phyloP scores from a whole-genome alignment of 148 eudicot genomes.

The Mesembryanthemum crystallinum region DNA sequence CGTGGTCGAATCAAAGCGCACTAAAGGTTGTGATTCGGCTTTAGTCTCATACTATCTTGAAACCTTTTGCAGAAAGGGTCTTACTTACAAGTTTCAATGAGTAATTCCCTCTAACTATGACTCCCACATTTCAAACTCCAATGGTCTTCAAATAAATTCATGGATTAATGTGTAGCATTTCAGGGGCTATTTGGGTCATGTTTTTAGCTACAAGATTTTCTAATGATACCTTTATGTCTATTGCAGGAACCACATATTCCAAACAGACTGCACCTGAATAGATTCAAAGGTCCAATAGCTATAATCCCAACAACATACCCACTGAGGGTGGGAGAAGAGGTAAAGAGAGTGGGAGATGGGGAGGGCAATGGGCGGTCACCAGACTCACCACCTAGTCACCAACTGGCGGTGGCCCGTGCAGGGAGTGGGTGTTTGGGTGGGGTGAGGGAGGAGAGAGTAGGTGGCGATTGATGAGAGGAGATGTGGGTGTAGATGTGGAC shows the following conservation, averaged over 20 bases:
- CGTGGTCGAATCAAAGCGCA: conserved; percentile 37
- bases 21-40: conserved; percentile 52
- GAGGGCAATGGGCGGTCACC: no score
- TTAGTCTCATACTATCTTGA: conserved; percentile 54
- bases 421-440: no score
- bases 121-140: conserved; percentile 34
- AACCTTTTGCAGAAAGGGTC: conserved; percentile 35
- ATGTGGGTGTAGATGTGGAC: no score
- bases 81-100: conserved; percentile 5
- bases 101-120: conserved; percentile 40
- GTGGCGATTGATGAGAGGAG: no score
- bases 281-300: conserved; percentile 43
- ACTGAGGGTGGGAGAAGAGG: no score
- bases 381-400: no score
- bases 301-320: conserved; percentile 33
- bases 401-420: no score
- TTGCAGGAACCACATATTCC: conserved; percentile 42
- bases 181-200: conserved; percentile 43
- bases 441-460: no score
- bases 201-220: conserved; percentile 34
- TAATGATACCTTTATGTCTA: conserved; percentile 42
- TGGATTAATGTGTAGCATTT: conserved; percentile 59
- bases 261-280: conserved; percentile 48
- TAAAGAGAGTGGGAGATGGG: no score
- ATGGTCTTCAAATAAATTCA: conserved; percentile 20